Conservation (phyloP, 2,329 filamentous ascomycete genomes). For the Dactylellina leptospora region DNA sequence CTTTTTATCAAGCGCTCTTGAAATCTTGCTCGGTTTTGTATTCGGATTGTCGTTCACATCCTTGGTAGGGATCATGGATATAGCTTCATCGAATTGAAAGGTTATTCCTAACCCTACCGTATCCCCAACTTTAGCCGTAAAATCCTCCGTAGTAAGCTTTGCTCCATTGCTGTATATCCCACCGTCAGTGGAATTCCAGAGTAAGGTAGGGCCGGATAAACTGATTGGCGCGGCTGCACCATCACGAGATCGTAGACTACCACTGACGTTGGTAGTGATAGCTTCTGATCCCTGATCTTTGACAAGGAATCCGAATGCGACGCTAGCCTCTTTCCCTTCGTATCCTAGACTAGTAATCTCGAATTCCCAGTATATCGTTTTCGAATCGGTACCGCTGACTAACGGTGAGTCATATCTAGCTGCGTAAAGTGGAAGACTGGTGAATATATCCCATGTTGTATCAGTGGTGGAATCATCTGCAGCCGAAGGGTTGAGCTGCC, state of each 20-base stretch:
- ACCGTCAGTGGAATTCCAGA: constrained; percentile 43
- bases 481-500: constrained; percentile 50
- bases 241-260: constrained; percentile 29
- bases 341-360: constrained; percentile 43
- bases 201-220: constrained; percentile 35
- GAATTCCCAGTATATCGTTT: constrained; percentile 52
- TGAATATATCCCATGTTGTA: constrained; percentile 37
- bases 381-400: constrained; percentile 38
- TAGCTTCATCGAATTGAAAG: constrained; percentile 33
- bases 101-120: constrained; percentile 37
- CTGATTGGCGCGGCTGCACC: constrained; percentile 16
- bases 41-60: constrained; percentile 47
- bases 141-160: constrained; percentile 10
- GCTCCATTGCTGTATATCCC: constrained; percentile 29
- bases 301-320: constrained; percentile 39
- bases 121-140: constrained; percentile 22
- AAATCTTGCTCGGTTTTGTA: constrained; percentile 26
- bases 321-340: constrained; percentile 7
- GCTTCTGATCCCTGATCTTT: constrained; percentile 31
- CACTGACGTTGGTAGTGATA: constrained; percentile 15
- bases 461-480: constrained; percentile 25
- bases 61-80: constrained; percentile 41
- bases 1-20: constrained; percentile 35
- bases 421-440: constrained; percentile 31
- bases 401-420: constrained; percentile 46